These are phyloP conservation scores for Hemerocallis citrina DNA, from an alignment of 106 monocot genomes.

Conservation along the genomic window DNA sequence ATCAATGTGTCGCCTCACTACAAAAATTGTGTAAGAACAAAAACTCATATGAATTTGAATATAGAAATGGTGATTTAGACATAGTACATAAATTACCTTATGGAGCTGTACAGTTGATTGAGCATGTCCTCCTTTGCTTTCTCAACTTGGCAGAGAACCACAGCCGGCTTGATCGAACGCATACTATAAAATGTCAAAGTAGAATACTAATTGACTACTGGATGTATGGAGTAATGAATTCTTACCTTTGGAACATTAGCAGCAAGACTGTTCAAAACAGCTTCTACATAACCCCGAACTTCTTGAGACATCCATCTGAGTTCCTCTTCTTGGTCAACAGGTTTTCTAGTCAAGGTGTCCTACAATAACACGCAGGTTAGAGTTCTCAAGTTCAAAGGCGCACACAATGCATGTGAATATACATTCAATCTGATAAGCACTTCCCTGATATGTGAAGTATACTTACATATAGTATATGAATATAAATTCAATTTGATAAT, in stretches of 20 bases:
- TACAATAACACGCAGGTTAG: constrained; percentile 13
- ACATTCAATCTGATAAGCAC: too few species aligned
- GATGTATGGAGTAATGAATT: not conserved
- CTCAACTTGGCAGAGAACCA: constrained; percentile 94
- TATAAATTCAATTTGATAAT: too few species aligned
- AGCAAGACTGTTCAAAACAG: constrained; percentile 96
- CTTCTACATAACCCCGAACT: constrained; percentile 98
- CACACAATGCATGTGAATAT: too few species aligned
- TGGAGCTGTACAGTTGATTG: constrained; percentile 88
- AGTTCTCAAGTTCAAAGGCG: too few species aligned
- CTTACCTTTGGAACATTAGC: constrained; percentile 89
- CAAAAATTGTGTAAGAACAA: too few species aligned
- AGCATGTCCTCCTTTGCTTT: constrained; percentile 99
- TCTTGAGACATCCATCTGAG: constrained; percentile 99
- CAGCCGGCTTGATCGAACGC: constrained; percentile 54
- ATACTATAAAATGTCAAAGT: not conserved
- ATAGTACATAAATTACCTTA: constrained; percentile 44
- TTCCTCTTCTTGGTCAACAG: constrained; percentile 97
- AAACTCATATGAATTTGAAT: not conserved
- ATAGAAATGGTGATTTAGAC: not conserved
- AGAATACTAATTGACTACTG: not conserved
- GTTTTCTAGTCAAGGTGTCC: constrained; percentile 78
- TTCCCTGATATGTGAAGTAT: too few species aligned
- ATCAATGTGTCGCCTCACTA: too few species aligned
- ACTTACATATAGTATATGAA: too few species aligned